Evolutionary conservation across 495 filamentous ascomycete species (phyloP), one percentile per base, ranked within the genome.

Genomic region (Xylaria venustula): DNA sequence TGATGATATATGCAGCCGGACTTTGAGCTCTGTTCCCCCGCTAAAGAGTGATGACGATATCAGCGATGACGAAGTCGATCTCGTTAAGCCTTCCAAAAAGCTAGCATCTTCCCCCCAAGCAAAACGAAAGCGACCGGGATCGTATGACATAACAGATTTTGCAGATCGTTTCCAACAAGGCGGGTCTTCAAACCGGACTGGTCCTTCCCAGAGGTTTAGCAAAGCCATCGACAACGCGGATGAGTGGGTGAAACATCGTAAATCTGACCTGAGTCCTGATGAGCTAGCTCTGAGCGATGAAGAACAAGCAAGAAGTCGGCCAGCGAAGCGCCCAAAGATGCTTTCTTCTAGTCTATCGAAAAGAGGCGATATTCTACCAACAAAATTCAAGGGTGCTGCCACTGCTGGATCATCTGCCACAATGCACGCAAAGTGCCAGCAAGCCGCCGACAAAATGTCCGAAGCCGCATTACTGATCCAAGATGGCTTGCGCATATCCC

Each of bases 301-400:
- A 14, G 63, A 68, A 42, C 50, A 58, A 3, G 7, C 14, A 20
- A 34, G 15, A 32, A 19, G 23, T 15, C 60, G 47, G 19, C 34
- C 52, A 14, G 44, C 42, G 19, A 67, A 63, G 36, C 56, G 66
- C 6, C 51, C 30, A 15, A 46, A 48, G 17, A 20, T 32, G 40
- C 26, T 28, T 17, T 66, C 66, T 12, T 45, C 60, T 25, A 71
- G 64, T 42, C 48, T 69, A 30, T 71, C 67, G 12, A 64, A 54
- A 30, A 71, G 48, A 45, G 64, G 62, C 17, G 41, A 69, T 54
- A 71, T 69, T 26, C 8, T 2, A 37, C 32, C 34, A 20, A 67
- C 66, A 6, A 62, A 48, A 11, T 67, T 71, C 44, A 28, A 47
- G 14, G 25, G 23, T 7, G 36, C 54, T 32, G 45, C 54, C 45